Evolutionary conservation across 345 rosid genomes (phyloP).

Genomic region (Lepidium africanum): DNA sequence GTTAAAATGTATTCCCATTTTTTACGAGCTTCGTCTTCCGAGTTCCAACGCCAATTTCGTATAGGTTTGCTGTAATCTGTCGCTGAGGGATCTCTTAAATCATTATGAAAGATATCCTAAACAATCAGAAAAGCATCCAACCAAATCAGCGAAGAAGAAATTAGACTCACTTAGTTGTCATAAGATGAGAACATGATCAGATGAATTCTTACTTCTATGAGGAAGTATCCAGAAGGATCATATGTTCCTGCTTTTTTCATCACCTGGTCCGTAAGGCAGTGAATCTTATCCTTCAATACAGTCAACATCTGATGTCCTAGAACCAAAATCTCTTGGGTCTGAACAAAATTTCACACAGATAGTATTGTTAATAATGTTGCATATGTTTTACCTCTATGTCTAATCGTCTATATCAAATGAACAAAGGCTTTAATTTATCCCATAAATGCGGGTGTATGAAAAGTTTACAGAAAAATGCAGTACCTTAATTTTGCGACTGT

Average conservation of each 20-base stretch:
- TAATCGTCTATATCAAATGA: neutral
- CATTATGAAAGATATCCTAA: conserved; percentile 72
- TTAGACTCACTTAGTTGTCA: neutral
- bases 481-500: conserved; percentile 49
- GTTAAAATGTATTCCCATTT: conserved; percentile 65
- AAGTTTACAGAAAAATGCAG: neutral
- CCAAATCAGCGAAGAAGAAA: neutral
- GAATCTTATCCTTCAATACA: conserved; percentile 71
- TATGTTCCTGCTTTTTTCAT: conserved; percentile 63
- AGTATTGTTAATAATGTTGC: neutral
- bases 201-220: conserved; percentile 54
- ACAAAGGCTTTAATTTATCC: neutral
- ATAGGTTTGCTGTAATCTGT: conserved; percentile 70
- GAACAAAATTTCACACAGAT: conserved; percentile 2
- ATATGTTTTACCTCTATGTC: neutral
- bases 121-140: conserved; percentile 11
- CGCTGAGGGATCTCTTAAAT: conserved; percentile 56
- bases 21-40: conserved; percentile 53
- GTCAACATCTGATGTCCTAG: conserved; percentile 64
- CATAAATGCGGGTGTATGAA: neutral
- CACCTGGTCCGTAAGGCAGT: conserved; percentile 61
- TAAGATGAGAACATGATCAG: neutral
- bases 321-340: conserved; percentile 85
- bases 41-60: conserved; percentile 64
- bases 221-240: conserved; percentile 88